Conservation (phyloP, 164 flowering plant species). For the Macadamia tetraphylla region DNA sequence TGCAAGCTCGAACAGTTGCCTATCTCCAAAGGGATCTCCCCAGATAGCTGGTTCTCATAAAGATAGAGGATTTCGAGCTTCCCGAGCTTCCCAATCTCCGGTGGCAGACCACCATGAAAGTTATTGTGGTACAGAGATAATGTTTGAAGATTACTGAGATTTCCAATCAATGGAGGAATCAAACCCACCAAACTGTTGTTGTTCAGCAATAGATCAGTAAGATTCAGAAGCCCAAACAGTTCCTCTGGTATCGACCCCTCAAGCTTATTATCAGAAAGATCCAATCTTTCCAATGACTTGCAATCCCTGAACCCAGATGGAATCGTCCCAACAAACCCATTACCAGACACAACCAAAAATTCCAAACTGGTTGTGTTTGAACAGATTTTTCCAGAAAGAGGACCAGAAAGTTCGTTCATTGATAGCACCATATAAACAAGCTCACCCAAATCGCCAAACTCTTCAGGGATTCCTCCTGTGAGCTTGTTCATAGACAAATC, state of each 20-base stretch:
- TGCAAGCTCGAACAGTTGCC: conserved; percentile 82
- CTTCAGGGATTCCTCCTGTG: conserved; percentile 57
- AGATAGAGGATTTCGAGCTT: conserved; percentile 59
- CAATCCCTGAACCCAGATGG: conserved; percentile 54
- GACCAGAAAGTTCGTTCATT: conserved; percentile 62
- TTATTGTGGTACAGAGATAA: conserved; percentile 67
- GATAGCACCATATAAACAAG: conserved; percentile 59
- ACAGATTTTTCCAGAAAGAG: conserved; percentile 49
- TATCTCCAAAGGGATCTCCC: conserved; percentile 77
- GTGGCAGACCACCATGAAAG: conserved; percentile 54
- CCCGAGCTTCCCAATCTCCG: conserved; percentile 62
- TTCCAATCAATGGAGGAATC: conserved; percentile 51
- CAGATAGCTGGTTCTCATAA: conserved; percentile 79
- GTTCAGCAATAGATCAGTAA: conserved; percentile 67
- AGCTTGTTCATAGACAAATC: conserved; percentile 78
- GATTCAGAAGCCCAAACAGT: conserved; percentile 37
- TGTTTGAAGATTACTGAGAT: conserved; percentile 60
- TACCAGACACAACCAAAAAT: conserved; percentile 48
- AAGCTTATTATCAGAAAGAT: conserved; percentile 68
- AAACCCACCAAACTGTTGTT: conserved; percentile 77
- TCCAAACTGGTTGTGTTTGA: conserved; percentile 54
- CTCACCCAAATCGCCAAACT: conserved; percentile 47
- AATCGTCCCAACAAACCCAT: conserved; percentile 51
- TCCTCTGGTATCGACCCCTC: conserved; percentile 64
- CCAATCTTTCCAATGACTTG: conserved; percentile 48